Evolutionary conservation across 768 basidiomycete genomes (phyloP).

Genomic region (Kwoniella sp.): DNA sequence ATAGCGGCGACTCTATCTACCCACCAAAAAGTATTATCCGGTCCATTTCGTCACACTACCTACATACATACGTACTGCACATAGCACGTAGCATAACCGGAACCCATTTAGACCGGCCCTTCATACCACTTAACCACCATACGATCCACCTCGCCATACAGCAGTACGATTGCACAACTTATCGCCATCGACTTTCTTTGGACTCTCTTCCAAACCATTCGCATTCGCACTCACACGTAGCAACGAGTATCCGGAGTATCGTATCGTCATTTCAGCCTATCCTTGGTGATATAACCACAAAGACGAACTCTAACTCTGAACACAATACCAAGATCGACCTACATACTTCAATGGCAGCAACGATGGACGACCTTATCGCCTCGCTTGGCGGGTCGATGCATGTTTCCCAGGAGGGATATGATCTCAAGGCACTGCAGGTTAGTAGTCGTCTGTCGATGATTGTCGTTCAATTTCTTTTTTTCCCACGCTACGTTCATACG

Average conservation of each 20-base stretch:
- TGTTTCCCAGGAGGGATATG: slow-evolving; percentile 41
- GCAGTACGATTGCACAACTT: not conserved
- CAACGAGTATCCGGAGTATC: no score
- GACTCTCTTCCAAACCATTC: no score
- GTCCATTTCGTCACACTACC: no score
- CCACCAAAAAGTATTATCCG: not conserved
- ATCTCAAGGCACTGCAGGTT: slow-evolving; percentile 44
- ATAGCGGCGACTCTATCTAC: no score
- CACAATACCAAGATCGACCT: no score
- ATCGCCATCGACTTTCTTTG: not conserved
- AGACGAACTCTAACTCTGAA: no score
- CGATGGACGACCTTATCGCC: slow-evolving; percentile 43
- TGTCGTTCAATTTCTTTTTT: slow-evolving; percentile 1
- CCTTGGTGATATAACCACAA: no score
- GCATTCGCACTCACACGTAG: no score
- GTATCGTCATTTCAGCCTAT: no score
- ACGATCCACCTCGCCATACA: not conserved
- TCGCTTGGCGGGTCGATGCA: slow-evolving; percentile 38
- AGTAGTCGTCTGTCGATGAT: slow-evolving; percentile 16
- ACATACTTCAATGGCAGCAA: slow-evolving; percentile 12
- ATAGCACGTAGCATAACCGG: not conserved
- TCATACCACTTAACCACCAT: not conserved
- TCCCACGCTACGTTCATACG: slow-evolving; percentile 3
- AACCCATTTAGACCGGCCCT: not conserved
- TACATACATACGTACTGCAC: no score